Percentiles rank a stretch among this genome's conserved stretches.
phyloP scores from a whole-genome alignment of 1,284 basidiomycete species.

The Papiliotrema laurentii region DNA sequence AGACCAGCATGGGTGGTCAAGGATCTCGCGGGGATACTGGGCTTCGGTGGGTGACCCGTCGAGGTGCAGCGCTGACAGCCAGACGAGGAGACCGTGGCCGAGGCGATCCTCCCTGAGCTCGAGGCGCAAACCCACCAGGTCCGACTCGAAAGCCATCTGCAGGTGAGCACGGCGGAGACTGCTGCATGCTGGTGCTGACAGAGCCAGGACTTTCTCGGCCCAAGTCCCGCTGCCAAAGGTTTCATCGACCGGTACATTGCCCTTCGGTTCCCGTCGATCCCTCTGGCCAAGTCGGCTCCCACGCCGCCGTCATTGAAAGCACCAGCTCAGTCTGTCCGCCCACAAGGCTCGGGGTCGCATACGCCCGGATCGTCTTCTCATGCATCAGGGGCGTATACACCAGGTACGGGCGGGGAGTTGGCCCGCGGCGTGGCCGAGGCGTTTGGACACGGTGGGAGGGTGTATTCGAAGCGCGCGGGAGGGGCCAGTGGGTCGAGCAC shows the following conservation, averaged over 20 bases:
- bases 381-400: neutral
- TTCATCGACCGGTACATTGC: constrained; percentile 38
- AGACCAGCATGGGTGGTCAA: constrained; percentile 37
- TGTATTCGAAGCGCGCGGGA: constrained; percentile 34
- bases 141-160: constrained; percentile 32
- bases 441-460: constrained; percentile 30
- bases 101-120: constrained; percentile 41
- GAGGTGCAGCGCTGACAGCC: constrained; percentile 2
- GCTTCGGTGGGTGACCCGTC: constrained; percentile 27
- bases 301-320: constrained; percentile 3
- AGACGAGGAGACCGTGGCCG: constrained; percentile 42
- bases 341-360: too few relatives aligned
- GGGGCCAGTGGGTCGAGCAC: neutral
- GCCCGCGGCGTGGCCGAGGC: constrained; percentile 22
- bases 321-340: too few relatives aligned
- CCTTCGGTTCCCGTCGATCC: constrained; percentile 33
- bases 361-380: neutral
- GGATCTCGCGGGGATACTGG: constrained; percentile 31
- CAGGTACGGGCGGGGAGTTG: constrained; percentile 1
- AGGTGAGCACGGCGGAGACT: constrained; percentile 18
- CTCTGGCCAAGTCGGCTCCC: constrained; percentile 13
- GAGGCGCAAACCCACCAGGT: constrained; percentile 31
- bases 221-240: constrained; percentile 27
- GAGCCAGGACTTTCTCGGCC: constrained; percentile 42
- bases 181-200: neutral